Base-by-base conservation (phyloP, 2,329 filamentous ascomycete genomes). In the Xylaria sp. region DNA sequence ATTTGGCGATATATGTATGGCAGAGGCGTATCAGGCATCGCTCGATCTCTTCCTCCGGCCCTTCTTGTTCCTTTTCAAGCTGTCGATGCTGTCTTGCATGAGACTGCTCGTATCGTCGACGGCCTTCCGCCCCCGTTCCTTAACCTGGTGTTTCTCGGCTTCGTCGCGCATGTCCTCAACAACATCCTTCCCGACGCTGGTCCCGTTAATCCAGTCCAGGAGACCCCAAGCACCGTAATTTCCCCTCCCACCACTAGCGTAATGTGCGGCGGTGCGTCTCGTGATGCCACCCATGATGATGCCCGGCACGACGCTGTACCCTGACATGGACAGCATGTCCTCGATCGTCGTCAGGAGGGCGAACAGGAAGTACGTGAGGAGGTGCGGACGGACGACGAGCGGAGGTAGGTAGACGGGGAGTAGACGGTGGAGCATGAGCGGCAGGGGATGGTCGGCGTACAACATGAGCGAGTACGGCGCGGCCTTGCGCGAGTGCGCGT, bases 341-440 rank as follows among this genome's bases (percentile, higher is more conserved):
- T 93, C 89, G 0, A 89, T 75, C 2, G 90, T 91, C 69, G 86
- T 85, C 30, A 93, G 76, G 0, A 85, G 84, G 17, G 89, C 82
- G 70, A 92, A 86, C 11, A 92, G 74, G 64, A 92, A 85, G 80
- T 90, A 93, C 0, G 90, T 92, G n/a, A 93, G 82, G 3, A 93
- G 84, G 77, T 94, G 92, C 42, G 90, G 89, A 8, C 89, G 88
- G 48, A 93, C 83, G n/a, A 86, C 71, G 21, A 89, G 79, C 1
- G 90, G 86, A 0, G 92, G 89, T 0, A 92, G 78, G 76, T 92
- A 92, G 6, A 89, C 79, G 0, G 92, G 91, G 1, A 92, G 66
- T 75, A 91, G 88, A 56, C 86, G 87, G 69, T 86, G 84, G 1
- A 93, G 78, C 6, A 93, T 79, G 56, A 91, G 86, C 1, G 89